Percentiles rank a stretch among this genome's conserved stretches.
Evolutionary conservation across 1,139 yeast species (phyloP).

Genomic region (Yamadazyma membranifaciens): DNA sequence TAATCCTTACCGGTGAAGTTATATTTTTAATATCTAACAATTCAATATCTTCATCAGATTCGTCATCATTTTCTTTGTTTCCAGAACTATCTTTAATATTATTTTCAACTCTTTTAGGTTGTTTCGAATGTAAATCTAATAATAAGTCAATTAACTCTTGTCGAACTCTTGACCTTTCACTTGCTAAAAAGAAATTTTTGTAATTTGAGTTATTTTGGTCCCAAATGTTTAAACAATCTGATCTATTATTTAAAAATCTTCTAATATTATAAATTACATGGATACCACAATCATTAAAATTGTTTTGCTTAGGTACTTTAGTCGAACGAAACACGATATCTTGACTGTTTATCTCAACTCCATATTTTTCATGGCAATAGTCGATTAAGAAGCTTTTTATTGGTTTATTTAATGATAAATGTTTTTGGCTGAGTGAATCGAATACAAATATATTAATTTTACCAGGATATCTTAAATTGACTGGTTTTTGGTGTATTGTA

Average conservation of each 20-base stretch:
- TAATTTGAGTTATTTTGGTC: constrained; percentile 19
- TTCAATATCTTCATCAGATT: constrained; percentile 25
- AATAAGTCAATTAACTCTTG: constrained; percentile 27
- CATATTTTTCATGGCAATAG: constrained; percentile 67
- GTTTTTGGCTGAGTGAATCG: constrained; percentile 72
- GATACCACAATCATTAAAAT: constrained; percentile 93
- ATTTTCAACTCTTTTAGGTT: background rate
- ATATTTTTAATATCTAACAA: constrained; percentile 17
- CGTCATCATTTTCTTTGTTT: constrained; percentile 5
- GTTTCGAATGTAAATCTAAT: constrained; percentile 22
- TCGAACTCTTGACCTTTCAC: constrained; percentile 35
- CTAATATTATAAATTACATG: constrained; percentile 81
- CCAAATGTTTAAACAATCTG: constrained; percentile 54
- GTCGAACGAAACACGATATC: constrained; percentile 48
- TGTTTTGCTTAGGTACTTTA: constrained; percentile 78
- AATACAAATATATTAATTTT: constrained; percentile 56
- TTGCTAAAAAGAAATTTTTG: constrained; percentile 24
- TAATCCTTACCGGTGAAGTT: constrained; percentile 3
- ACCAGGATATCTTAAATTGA: constrained; percentile 2
- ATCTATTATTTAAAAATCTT: constrained; percentile 56
- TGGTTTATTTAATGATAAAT: constrained; percentile 52
- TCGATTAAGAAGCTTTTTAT: constrained; percentile 62
- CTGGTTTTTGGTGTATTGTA: background rate
- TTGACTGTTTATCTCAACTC: constrained; percentile 43
- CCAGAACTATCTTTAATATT: background rate